These are phyloP conservation scores for Pichia sp. DNA, from an alignment of 1,139 yeast genomes.

Conservation along the genomic window DNA sequence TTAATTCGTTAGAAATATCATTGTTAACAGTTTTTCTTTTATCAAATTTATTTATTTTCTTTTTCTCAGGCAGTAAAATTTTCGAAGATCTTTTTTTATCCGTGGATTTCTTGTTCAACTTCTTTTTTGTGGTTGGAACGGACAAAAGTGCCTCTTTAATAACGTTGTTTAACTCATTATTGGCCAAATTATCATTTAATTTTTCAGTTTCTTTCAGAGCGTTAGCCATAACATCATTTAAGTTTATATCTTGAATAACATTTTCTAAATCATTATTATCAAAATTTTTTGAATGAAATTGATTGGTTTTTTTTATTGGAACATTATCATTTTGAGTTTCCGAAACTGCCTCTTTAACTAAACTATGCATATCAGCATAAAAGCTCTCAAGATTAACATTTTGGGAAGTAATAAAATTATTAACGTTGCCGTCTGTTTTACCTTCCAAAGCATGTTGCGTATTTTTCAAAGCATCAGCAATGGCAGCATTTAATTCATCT, in stretches of 20 bases:
- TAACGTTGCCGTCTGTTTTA: not conserved
- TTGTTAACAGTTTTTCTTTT: not conserved
- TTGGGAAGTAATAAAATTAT: not conserved
- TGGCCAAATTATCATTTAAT: conserved; percentile 4
- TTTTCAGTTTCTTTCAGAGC: conserved; percentile 11
- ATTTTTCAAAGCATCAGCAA: conserved; percentile 17
- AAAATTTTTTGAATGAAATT: too few relatives aligned
- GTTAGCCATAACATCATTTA: conserved; percentile 18
- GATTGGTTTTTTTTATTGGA: too few relatives aligned
- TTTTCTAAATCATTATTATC: conserved; percentile 3
- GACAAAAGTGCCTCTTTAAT: conserved; percentile 22
- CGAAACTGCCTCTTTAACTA: conserved; percentile 1
- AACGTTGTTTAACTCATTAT: conserved; percentile 20
- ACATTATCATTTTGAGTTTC: too few relatives aligned
- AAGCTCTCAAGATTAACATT: conserved; percentile 4
- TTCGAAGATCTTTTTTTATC: not conserved
- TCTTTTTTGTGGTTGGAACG: conserved; percentile 7
- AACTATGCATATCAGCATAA: conserved; percentile 11
- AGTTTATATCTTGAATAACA: conserved; percentile 17
- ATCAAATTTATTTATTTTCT: not conserved
- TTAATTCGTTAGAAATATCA: conserved; percentile 13
- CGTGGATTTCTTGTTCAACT: not conserved
- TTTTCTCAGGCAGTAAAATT: not conserved
- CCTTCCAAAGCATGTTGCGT: conserved; percentile 5
- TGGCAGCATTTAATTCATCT: conserved; percentile 17